phyloP scores from a whole-genome alignment of 768 basidiomycete genomes.

The Polyporus arcularius region DNA sequence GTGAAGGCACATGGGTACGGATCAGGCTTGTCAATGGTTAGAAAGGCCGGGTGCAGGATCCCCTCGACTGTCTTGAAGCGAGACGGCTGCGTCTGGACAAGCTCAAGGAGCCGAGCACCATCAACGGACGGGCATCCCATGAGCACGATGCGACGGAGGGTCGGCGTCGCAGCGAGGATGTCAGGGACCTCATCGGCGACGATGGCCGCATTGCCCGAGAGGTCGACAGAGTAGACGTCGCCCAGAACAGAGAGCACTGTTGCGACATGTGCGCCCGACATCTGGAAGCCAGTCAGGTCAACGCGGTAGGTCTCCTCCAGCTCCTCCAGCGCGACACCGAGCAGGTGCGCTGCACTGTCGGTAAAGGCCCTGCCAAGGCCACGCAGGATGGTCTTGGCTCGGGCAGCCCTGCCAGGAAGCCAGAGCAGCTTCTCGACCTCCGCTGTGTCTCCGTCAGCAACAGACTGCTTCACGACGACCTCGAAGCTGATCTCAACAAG shows the following conservation, averaged over 20 bases:
- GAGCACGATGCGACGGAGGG: slow-evolving; percentile 28
- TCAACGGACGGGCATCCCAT: slow-evolving; percentile 30
- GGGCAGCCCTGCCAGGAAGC: slow-evolving; percentile 31
- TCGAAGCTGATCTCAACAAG: slow-evolving; percentile 30
- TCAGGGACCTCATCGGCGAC: slow-evolving; percentile 25
- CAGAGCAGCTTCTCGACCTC: slow-evolving; percentile 32
- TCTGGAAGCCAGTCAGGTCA: slow-evolving; percentile 29
- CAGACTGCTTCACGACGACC: slow-evolving; percentile 28
- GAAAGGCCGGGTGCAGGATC: slow-evolving; percentile 28
- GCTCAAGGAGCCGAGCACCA: slow-evolving; percentile 21
- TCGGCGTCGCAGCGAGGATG: slow-evolving; percentile 24
- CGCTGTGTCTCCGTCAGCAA: slow-evolving; percentile 25
- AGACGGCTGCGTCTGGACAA: slow-evolving; percentile 28
- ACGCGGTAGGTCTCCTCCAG: slow-evolving; percentile 3
- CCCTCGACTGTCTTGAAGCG: too few relatives aligned
- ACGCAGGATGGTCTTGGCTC: slow-evolving; percentile 24
- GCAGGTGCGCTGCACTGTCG: slow-evolving; percentile 28
- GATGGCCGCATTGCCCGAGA: slow-evolving; percentile 32
- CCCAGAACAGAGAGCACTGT: slow-evolving; percentile 13
- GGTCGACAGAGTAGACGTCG: slow-evolving; percentile 24
- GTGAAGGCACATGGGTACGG: slow-evolving; percentile 26
- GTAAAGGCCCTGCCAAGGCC: slow-evolving; percentile 28
- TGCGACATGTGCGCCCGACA: slow-evolving; percentile 29
- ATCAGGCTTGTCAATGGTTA: slow-evolving; percentile 9
- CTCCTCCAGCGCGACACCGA: slow-evolving; percentile 21